Evolutionary conservation across 371 early-diverging fungal species (phyloP).

Genomic region (Dichotomocladium elegans): DNA sequence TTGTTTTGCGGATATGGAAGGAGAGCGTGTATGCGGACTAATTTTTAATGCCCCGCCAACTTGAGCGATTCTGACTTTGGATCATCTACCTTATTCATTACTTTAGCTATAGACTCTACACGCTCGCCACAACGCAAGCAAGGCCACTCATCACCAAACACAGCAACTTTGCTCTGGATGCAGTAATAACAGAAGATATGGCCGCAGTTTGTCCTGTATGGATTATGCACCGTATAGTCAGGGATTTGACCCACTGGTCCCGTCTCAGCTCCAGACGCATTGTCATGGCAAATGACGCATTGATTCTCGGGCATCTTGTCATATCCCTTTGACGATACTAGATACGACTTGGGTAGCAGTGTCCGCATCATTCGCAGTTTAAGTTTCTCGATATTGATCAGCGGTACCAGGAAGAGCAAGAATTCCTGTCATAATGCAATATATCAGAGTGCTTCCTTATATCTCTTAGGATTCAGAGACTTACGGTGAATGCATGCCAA

Average conservation of each 20-base stretch:
- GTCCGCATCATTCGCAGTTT: constrained; percentile 57
- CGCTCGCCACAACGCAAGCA: constrained; percentile 78
- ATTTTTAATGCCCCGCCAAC: too few relatives aligned
- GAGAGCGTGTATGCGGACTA: too few relatives aligned
- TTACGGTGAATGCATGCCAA: constrained; percentile 91
- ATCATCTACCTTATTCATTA: constrained; percentile 35
- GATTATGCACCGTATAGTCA: constrained; percentile 55
- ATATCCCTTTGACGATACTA: constrained; percentile 49
- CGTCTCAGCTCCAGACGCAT: constrained; percentile 30
- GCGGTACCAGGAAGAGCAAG: constrained; percentile 79
- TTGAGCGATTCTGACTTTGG: too few relatives aligned
- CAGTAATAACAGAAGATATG: constrained; percentile 90
- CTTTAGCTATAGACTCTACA: constrained; percentile 50
- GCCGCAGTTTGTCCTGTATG: constrained; percentile 77
- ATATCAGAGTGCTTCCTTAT: too few relatives aligned
- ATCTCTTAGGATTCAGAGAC: constrained; percentile 16
- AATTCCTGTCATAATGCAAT: too few relatives aligned
- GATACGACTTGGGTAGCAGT: constrained; percentile 52
- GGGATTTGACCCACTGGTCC: constrained; percentile 23
- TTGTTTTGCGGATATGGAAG: too few relatives aligned
- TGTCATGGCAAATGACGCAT: constrained; percentile 71
- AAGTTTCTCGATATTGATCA: constrained; percentile 76
- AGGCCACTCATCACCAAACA: constrained; percentile 70
- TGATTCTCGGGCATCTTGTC: constrained; percentile 59
- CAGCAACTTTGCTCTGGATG: constrained; percentile 71